These are phyloP conservation scores for Prunus salicina DNA, from an alignment of 306 rosid species.

Conservation along the genomic window DNA sequence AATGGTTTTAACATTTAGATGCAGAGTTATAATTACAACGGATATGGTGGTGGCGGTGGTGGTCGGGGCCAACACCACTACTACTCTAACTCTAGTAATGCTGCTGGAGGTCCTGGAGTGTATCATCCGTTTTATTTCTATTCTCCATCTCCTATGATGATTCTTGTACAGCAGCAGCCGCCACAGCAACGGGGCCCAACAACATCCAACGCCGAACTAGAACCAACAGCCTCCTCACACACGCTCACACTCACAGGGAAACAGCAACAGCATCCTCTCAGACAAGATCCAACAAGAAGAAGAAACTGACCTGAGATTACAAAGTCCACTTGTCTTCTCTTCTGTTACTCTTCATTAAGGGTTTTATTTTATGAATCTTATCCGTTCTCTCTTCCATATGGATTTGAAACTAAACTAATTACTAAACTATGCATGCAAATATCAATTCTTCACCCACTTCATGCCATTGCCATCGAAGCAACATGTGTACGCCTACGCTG, in stretches of 20 bases:
- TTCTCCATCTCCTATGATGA: background rate
- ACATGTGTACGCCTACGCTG: too few relatives aligned
- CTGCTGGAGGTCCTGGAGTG: background rate
- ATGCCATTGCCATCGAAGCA: too few relatives aligned
- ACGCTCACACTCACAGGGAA: background rate
- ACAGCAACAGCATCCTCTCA: too few relatives aligned
- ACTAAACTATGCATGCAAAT: too few relatives aligned
- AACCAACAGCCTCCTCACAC: background rate
- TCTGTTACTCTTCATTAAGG: too few relatives aligned
- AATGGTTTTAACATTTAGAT: background rate
- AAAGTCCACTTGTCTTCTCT: background rate
- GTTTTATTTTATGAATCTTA: too few relatives aligned
- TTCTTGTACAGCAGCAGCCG: too few relatives aligned
- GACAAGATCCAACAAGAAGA: too few relatives aligned
- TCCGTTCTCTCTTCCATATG: background rate
- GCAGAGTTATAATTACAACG: conserved; percentile 45
- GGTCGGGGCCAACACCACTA: conserved; percentile 18
- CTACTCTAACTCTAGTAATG: background rate
- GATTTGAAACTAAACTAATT: too few relatives aligned
- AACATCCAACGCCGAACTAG: background rate
- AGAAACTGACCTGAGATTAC: background rate
- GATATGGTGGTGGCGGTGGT: conserved; percentile 30
- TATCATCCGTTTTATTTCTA: background rate
- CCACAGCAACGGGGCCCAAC: background rate
- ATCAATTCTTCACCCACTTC: too few relatives aligned